phyloP scores from a whole-genome alignment of 1,284 basidiomycete genomes.

The Cystobasidium slooffiae region DNA sequence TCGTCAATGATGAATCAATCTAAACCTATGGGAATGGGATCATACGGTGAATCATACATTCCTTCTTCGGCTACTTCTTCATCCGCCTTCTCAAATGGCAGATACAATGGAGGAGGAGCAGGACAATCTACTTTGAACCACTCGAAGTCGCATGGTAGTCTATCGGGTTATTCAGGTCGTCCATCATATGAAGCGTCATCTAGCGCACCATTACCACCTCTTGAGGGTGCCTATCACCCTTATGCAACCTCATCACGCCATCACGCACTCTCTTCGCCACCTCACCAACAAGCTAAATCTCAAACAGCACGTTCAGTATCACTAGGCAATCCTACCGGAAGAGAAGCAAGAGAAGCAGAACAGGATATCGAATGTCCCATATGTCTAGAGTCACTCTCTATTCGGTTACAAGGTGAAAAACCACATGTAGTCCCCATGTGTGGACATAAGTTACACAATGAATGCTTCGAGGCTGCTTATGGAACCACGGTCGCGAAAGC shows the following conservation, averaged over 20 bases:
- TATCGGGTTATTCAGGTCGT: background rate
- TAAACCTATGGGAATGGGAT: slow-evolving; percentile 27
- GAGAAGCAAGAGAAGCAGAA: slow-evolving; percentile 61
- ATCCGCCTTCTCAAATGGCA: background rate
- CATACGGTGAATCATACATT: slow-evolving; percentile 14
- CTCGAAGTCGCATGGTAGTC: slow-evolving; percentile 34
- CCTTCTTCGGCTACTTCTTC: background rate
- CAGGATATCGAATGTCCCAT: slow-evolving; percentile 86
- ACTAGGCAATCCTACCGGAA: background rate
- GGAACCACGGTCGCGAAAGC: slow-evolving; percentile 73
- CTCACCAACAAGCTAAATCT: background rate
- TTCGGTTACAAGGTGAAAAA: slow-evolving; percentile 84
- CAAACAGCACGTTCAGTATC: slow-evolving; percentile 2
- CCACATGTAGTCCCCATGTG: slow-evolving; percentile 95
- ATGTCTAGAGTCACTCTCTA: slow-evolving; percentile 84
- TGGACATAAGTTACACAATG: slow-evolving; percentile 86
- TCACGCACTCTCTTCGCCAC: slow-evolving; percentile 1
- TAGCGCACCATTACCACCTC: background rate
- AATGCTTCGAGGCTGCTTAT: slow-evolving; percentile 94
- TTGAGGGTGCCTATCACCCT: slow-evolving; percentile 7
- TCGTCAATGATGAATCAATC: no score
- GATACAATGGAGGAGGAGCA: background rate
- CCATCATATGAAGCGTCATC: background rate
- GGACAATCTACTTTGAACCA: slow-evolving; percentile 9
- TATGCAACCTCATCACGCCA: slow-evolving; percentile 2